Base-by-base conservation (phyloP, 2,329 filamentous ascomycete genomes). In the Colletotrichum karsti region DNA sequence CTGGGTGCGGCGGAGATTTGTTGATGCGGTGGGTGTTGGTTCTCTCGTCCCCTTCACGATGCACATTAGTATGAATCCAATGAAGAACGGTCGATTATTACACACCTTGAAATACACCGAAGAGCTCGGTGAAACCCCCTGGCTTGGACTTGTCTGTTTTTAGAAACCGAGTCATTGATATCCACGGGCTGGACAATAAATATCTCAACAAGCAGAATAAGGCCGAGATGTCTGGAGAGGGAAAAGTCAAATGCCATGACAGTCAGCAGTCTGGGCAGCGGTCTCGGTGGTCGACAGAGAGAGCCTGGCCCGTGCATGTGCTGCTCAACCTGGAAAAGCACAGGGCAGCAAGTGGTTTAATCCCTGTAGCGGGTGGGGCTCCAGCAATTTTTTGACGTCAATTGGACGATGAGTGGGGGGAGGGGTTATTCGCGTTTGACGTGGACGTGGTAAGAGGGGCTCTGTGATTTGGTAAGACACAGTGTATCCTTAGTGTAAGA, bases 351-450 rank as follows among this genome's bases (percentile, higher is more conserved):
- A 51, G 62, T 35, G 44, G 44, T 55, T 63, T 22, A 46, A 54
- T 37, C 54, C 37, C 48, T 39, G 28, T 24, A 37, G 35, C 9
- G 24, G 26, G 63, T 58, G 60, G 64, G 58, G 37, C 65, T 33
- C 44, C 22, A 42, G 24, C 65, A 51, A 44, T 56, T 44, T 55
- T 65, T 68, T 68, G 65, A 68, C 65, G 65, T 68, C 65, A 68
- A 68, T 68, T 67, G 46, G 46, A 58, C 39, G 53, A 53, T 26
- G 42, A 30, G 58, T 58, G 60, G 65, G 65, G 64, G 65, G 61
- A 65, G 65, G 65, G 65, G 60, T 68, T 41, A 41, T 58, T 63
- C 51, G 35, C 59, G 64, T 67, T 67, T 63, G 59, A 57, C 59
- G 51, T 57, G 35, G 59, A 57, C 59, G 51, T 57, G 35, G 59